Percentiles rank a stretch among this genome's conserved stretches.
Evolutionary conservation across 208 protist species (phyloP).

Genomic region (Phytomonas francai): DNA sequence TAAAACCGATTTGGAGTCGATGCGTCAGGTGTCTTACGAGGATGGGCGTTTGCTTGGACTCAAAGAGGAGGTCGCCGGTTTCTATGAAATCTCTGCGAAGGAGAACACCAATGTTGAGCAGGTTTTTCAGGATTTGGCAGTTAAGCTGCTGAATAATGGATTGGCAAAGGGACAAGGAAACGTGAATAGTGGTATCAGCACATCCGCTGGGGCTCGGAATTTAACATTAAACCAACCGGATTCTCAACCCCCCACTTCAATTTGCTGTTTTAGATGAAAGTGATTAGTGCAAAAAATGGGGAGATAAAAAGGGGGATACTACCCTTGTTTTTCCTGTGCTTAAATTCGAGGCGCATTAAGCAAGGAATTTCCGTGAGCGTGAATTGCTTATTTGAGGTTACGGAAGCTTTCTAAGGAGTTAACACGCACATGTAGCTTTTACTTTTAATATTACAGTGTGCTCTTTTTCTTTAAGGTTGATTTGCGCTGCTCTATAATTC

Average conservation of each 20-base stretch:
- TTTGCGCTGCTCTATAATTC: neutral
- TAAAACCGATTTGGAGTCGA: conserved; percentile 92
- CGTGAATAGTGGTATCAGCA: conserved; percentile 3
- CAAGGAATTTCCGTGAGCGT: neutral
- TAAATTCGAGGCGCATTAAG: neutral
- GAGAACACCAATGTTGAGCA: conserved; percentile 80
- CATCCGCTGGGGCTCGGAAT: neutral
- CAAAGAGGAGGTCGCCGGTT: conserved; percentile 64
- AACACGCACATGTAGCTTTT: neutral
- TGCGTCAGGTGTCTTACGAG: conserved; percentile 71
- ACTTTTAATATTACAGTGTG: neutral
- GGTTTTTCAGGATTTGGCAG: conserved; percentile 85
- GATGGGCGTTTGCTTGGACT: conserved; percentile 59
- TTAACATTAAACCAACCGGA: neutral
- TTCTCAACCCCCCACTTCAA: neutral
- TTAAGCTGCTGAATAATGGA: conserved; percentile 88
- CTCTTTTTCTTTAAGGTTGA: conserved; percentile 12
- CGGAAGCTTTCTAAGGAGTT: neutral
- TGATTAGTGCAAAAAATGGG: neutral
- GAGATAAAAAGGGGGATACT: neutral
- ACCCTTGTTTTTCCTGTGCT: neutral
- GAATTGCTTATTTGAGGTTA: neutral
- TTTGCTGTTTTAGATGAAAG: conserved; percentile 1
- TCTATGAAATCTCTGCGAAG: conserved; percentile 87
- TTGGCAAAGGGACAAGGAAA: conserved; percentile 25